phyloP scores from a whole-genome alignment of 2,329 filamentous ascomycete species.

The Ceratocystis variospora region DNA sequence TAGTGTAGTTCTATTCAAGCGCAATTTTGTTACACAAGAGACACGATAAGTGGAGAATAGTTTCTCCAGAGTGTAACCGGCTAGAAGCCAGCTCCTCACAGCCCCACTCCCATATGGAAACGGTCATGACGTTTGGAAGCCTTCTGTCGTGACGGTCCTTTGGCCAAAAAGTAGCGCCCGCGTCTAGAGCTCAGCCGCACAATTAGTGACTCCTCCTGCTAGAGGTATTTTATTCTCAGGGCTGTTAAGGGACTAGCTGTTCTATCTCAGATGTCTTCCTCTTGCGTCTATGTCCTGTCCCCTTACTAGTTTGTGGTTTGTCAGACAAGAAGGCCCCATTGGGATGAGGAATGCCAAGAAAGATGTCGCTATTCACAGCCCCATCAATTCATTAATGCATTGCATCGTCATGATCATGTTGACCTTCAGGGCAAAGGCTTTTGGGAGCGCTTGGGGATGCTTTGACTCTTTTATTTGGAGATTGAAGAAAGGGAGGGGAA shows the following conservation, averaged over 20 bases:
- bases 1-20: too few relatives aligned
- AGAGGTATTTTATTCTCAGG: not conserved
- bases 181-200: not conserved
- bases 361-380: not conserved
- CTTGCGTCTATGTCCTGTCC: not conserved
- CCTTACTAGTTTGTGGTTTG: not conserved
- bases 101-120: not conserved
- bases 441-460: not conserved
- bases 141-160: not conserved
- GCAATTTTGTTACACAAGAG: not conserved
- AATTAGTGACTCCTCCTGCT: not conserved
- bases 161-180: not conserved
- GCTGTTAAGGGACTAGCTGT: not conserved
- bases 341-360: slow-evolving; percentile 4
- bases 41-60: not conserved
- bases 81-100: not conserved
- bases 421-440: not conserved
- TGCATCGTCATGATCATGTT: slow-evolving; percentile 2
- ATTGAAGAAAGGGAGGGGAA: not conserved
- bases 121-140: not conserved
- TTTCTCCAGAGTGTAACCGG: not conserved
- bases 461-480: not conserved
- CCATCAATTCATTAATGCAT: not conserved
- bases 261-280: not conserved
- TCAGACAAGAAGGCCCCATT: not conserved